phyloP scores from a whole-genome alignment of 31 red algal genomes.

The Asparagopsis taxiformis region DNA sequence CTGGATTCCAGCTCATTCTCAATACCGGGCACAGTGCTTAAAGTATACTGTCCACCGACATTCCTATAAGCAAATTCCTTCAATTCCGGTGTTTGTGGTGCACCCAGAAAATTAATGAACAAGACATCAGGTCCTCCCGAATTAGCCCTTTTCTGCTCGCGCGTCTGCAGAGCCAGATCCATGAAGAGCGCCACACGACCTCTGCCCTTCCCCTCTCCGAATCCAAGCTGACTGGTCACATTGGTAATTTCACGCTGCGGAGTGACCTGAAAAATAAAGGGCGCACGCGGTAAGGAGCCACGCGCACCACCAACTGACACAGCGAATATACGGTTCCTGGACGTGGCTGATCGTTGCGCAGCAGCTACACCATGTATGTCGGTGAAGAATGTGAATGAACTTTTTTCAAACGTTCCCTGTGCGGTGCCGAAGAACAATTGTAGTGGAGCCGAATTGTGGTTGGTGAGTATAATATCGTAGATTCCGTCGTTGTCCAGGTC shows the following conservation, averaged over 20 bases:
- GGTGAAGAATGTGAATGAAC: not conserved
- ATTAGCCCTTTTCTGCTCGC: not conserved
- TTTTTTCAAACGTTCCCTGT: not conserved
- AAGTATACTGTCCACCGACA: not conserved
- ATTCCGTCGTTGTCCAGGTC: constrained; percentile 28
- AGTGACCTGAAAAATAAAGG: not conserved
- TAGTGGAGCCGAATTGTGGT: constrained; percentile 13
- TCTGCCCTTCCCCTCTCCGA: not conserved
- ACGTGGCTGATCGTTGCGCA: not conserved
- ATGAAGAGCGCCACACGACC: not conserved
- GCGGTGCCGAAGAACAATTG: constrained; percentile 3
- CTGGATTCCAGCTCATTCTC: not conserved
- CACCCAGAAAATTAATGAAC: constrained; percentile 7
- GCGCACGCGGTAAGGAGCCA: not conserved
- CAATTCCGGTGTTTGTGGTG: not conserved
- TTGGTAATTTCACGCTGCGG: not conserved
- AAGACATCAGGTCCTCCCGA: constrained; percentile 2
- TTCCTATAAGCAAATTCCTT: constrained; percentile 14
- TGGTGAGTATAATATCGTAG: constrained; percentile 30
- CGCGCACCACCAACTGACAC: constrained; percentile 1
- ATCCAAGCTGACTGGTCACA: not conserved
- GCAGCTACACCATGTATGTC: constrained; percentile 9
- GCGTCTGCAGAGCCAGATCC: not conserved
- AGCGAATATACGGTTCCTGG: not conserved
- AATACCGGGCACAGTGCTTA: not conserved